Evolutionary conservation across 495 filamentous ascomycete genomes (phyloP), one percentile per base, ranked within the genome.

Genomic region (Talaromyces adpressus): DNA sequence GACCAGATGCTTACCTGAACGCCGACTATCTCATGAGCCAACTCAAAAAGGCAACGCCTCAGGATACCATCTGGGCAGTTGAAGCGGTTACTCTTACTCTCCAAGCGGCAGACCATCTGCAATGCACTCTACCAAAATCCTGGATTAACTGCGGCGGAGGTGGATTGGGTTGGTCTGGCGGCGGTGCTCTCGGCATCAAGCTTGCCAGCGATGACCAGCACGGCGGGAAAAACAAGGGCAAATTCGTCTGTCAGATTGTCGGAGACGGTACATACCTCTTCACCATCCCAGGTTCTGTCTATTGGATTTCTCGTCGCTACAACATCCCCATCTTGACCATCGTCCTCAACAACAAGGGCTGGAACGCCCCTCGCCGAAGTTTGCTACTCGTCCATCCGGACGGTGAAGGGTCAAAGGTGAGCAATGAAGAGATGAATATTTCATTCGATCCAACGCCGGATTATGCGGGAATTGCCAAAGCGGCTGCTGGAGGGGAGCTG

Each of bases 131-230:
- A 1, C 93, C 92, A 0, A 90, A 92, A 5, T 87, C 86, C 7
- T 94, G 91, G 88, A 87, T 96, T 70, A 96, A 96, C 77, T 98
- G 93, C 72, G 93, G 93, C 14, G 93, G 93, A 34, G 93, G 93
- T 39, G 93, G 93, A 3, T 81, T 97, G 0, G 93, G 93, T 20
- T 98, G 93, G 93, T 93, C 89, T n/a, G 93, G 93, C 22, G 93
- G 93, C 52, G 93, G 84, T 62, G 85, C 90, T 2, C 74, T 96
- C 3, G 93, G 93, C 16, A 91, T 96, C 71, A 96, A 96, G 72
- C 82, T 98, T 25, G 93, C 92, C 5, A 83, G 85, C 0, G 88
- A 92, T 60, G 73, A 72, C 25, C 79, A 88, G 52, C 74, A 81
- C 29, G 77, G 73, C 51, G 83, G 85, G 27, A 75, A 77, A 22